Evolutionary conservation across 164 flowering plant genomes (phyloP), one percentile per base, ranked within the genome.

Genomic region (Magnolia changhungtana): DNA sequence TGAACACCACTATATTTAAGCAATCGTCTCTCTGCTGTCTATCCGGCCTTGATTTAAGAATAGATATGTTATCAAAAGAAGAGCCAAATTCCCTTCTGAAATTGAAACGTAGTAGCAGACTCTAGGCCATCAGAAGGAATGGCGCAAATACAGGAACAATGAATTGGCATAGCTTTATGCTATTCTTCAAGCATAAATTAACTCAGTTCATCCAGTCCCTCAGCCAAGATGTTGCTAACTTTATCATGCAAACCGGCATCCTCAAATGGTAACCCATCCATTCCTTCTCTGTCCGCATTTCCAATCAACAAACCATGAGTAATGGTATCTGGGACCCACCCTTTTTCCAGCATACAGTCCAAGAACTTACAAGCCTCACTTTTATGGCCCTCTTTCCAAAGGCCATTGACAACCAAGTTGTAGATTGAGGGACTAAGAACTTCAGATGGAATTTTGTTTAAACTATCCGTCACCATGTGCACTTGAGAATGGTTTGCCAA

Each of bases 291-390:
- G 52, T 50, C 80, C 77, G 19, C 61, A 59, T 85, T 86, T 16
- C 93, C 87, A 65, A 88, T 82, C 75, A 92, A 72, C 75, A 85
- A 75, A 69, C 78, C 81, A 77, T 92, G 97, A 49, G 94, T 89
- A 75, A 50, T 74, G 67, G 88, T 82, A 83, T 86, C 90, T 8
- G 94, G 97, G 20, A 92, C 88, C 91, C 88, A 89, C 59, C 94
- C 97, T 67, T 78, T 86, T 71, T 88, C 97, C 85, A 90, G 83
- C 94, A 92, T 90, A 63, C 74, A 71, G 71, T 92, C 94, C 84
- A 90, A 76, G 18, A 90, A 80, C 20, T 71, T 80, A 29, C 82
- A 58, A 2, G 91, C 93, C 72, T 88, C 80, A 29, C 50, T 63
- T 80, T 81, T 83, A 59, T 80, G 74, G 64, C 92, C 94, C 80